Percentiles rank a stretch among this genome's conserved stretches.
Conservation (phyloP, 1,139 yeast genomes). For the Debaryomyces psychrophilus region DNA sequence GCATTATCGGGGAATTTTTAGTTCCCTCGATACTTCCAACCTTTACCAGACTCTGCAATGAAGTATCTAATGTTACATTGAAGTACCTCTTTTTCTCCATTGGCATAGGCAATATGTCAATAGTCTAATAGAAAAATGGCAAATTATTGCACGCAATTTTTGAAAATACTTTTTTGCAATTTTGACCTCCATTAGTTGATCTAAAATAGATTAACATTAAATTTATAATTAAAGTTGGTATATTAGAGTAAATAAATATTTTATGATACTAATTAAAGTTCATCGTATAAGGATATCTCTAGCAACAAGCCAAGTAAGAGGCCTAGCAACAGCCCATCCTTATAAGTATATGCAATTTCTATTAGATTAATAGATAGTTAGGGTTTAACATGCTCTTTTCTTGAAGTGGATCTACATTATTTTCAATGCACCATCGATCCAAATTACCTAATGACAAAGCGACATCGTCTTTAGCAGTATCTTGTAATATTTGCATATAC, state of each 20-base stretch:
- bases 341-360: background rate
- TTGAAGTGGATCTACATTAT: constrained; percentile 27
- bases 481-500: constrained; percentile 55
- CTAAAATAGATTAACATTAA: background rate
- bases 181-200: background rate
- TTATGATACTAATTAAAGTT: background rate
- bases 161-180: background rate
- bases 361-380: constrained; percentile 30
- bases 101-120: background rate
- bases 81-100: constrained; percentile 13
- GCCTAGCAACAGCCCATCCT: background rate
- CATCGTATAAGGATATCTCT: background rate
- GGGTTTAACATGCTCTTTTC: constrained; percentile 31
- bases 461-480: constrained; percentile 18
- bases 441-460: constrained; percentile 28
- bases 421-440: constrained; percentile 32
- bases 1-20: background rate
- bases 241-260: background rate
- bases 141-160: background rate
- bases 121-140: background rate
- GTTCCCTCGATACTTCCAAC: background rate
- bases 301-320: too few species aligned
- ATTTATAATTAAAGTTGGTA: background rate
- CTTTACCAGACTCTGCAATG: background rate
- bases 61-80: background rate